A percentile compares a stretch with the other conserved stretches of the same genome.
Evolutionary conservation across 2,329 filamentous ascomycete genomes (phyloP).

Genomic region (Hymenoscyphus linearis): DNA sequence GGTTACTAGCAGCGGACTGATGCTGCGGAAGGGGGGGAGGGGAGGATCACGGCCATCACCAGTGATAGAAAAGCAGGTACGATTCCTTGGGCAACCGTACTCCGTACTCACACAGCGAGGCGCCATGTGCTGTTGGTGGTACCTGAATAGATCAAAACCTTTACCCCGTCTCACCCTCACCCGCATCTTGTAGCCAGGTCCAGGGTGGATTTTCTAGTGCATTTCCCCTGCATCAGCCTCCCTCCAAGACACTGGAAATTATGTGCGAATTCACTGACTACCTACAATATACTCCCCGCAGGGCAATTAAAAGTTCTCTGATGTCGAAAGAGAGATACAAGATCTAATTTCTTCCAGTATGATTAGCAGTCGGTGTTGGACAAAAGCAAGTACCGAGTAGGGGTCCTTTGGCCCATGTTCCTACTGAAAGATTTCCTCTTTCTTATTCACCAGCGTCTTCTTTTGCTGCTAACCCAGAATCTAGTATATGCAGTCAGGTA

Average conservation of each 20-base stretch:
- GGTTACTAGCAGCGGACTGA: neutral
- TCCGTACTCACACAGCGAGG: neutral
- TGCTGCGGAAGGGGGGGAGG: neutral
- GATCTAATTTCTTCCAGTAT: no score
- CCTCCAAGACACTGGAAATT: neutral
- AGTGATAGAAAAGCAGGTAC: neutral
- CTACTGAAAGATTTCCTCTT: no score
- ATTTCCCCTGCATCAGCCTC: neutral
- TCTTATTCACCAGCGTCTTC: no score
- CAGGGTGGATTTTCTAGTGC: neutral
- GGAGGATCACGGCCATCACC: neutral
- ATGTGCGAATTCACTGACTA: no score
- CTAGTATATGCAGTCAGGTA: no score
- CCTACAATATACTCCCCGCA: no score
- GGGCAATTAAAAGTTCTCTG: no score
- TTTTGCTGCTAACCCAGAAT: no score
- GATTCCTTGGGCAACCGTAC: neutral
- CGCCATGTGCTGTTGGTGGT: conserved; percentile 1
- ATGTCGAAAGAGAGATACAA: no score
- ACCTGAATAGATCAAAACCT: neutral
- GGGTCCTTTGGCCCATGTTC: no score
- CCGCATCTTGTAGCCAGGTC: neutral
- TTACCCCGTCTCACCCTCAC: neutral
- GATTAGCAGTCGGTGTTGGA: no score
- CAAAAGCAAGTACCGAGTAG: no score